phyloP scores from a whole-genome alignment of 2,329 filamentous ascomycete species.

The Sclerotinia sclerotiorum region DNA sequence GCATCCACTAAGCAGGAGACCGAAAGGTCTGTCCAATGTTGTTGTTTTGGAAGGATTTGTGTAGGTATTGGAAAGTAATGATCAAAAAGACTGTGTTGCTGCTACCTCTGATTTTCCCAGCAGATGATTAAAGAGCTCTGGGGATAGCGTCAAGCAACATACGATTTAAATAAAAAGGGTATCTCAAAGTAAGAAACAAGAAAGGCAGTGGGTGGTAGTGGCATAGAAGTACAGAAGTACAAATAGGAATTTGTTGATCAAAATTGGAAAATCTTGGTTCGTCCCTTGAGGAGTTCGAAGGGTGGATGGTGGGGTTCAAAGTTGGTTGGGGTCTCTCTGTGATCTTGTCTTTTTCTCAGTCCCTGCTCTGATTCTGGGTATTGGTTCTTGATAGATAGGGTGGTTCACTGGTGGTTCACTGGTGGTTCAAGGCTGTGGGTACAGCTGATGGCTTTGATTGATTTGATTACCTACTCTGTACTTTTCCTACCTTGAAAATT shows the following conservation, averaged over 20 bases:
- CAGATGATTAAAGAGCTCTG: background rate
- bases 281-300: background rate
- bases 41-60: background rate
- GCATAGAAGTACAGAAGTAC: background rate
- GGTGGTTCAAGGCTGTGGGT: background rate
- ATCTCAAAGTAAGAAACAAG: conserved; percentile 4
- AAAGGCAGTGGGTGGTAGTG: background rate
- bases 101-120: background rate
- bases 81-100: background rate
- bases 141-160: background rate
- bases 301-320: conserved; percentile 13
- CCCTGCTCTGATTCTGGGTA: no score
- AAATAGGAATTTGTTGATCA: background rate
- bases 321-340: conserved; percentile 9
- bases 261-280: background rate
- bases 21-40: background rate
- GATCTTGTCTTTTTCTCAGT: background rate
- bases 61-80: background rate
- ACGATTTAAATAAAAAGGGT: conserved; percentile 10
- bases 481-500: background rate
- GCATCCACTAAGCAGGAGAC: background rate
- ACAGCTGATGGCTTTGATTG: background rate
- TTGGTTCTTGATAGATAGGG: background rate
- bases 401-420: background rate
- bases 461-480: background rate